Evolutionary conservation across 805 yeast species (phyloP), one percentile per base, ranked within the genome.

Genomic region (Monosporozyma unispora): DNA sequence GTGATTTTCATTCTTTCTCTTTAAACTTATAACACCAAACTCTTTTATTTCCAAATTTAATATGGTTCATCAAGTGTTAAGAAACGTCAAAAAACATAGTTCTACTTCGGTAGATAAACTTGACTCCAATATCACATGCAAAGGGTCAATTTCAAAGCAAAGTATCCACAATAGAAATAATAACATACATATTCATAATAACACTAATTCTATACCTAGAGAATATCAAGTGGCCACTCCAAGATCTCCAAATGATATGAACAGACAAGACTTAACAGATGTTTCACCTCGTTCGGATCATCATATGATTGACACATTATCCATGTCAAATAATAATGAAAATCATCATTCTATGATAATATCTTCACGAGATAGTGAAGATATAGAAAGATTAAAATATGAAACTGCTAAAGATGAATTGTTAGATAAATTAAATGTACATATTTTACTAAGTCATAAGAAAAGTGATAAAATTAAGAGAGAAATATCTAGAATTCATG

Each of bases 391-490:
- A 37, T 44, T 65, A 10, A 60, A 59, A 44, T 65, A 56, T 50
- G 59, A 53, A 29, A 53, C 59, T 2, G 64, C 66, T 21, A 72
- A 64, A 50, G 63, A 59, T 31, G 67, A 66, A 45, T 52, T 71
- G 4, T 40, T 63, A n/a, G 62, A 76, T 50, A 80, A 79, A 54
- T 66, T 81, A 18, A 82, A 81, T 58, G 59, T 81, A 43, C 86
- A 81, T 55, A 78, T 81, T 11, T 57, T 82, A 27, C 63, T 82
- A 46, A 81, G 79, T 48, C 83, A 81, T 62, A 72, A 76, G 50
- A 86, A 82, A 59, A 60, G 75, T 43, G 67, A 71, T 37, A 60
- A 73, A 19, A 70, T 80, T 1, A 75, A 78, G 48, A 71, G 72
- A 39, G 86, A 81, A 55, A 70, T 80, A 1, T 72, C 74, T 12